These are phyloP conservation scores for Sphagnurus paluster DNA, from an alignment of 1,284 basidiomycete species.

Conservation along the genomic window DNA sequence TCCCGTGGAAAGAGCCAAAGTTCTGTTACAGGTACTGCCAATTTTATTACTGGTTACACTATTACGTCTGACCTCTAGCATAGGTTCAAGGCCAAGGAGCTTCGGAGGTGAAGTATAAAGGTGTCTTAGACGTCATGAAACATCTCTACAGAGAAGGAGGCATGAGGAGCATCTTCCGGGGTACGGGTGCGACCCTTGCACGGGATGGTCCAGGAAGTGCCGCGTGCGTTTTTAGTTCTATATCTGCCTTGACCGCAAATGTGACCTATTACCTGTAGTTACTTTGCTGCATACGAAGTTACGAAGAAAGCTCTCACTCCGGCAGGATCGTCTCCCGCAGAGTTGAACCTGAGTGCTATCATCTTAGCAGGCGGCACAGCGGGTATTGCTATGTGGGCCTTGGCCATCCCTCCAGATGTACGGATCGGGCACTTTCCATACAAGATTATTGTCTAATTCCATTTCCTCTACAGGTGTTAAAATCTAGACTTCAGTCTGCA, in stretches of 20 bases:
- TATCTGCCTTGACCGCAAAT: constrained; percentile 1
- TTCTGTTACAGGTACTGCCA: constrained; percentile 79
- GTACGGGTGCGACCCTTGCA: constrained; percentile 88
- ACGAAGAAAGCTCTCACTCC: constrained; percentile 88
- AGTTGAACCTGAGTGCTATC: constrained; percentile 87
- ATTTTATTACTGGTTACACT: neutral
- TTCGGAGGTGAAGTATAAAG: constrained; percentile 74
- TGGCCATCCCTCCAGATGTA: constrained; percentile 82
- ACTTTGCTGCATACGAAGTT: constrained; percentile 97
- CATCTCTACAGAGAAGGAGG: constrained; percentile 97
- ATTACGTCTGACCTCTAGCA: constrained; percentile 5
- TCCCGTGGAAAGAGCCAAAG: constrained; percentile 97
- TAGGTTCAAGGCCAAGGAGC: constrained; percentile 90
- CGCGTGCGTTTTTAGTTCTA: constrained; percentile 60
- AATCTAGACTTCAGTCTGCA: constrained; percentile 97
- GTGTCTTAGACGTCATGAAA: constrained; percentile 88
- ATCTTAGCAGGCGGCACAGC: constrained; percentile 93
- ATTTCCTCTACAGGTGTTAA: constrained; percentile 71
- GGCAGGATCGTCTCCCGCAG: constrained; percentile 69
- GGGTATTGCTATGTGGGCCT: constrained; percentile 97
- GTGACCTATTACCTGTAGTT: constrained; percentile 47
- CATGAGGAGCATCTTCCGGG: constrained; percentile 89
- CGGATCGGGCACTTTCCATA: too few relatives aligned
- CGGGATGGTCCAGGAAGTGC: constrained; percentile 97
- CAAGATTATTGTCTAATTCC: neutral